These are phyloP conservation scores for Tylopilus sp. DNA, from an alignment of 768 basidiomycete species.

Conservation along the genomic window DNA sequence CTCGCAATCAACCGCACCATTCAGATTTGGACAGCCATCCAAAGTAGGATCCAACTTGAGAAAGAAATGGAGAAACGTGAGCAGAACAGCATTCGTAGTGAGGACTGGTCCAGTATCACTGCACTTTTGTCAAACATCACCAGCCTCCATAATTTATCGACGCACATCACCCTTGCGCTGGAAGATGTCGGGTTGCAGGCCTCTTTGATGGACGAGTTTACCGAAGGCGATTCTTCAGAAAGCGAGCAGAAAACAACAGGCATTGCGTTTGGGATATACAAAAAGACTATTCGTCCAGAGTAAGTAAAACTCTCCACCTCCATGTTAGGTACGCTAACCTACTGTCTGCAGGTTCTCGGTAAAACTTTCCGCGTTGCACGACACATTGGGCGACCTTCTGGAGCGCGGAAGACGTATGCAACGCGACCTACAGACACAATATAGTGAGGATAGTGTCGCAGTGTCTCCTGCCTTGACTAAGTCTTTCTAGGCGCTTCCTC, in stretches of 20 bases:
- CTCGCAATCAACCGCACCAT: conserved; percentile 62
- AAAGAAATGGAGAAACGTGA: conserved; percentile 45
- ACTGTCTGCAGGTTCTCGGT: conserved; percentile 53
- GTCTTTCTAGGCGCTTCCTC: conserved; percentile 58
- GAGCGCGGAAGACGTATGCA: conserved; percentile 52
- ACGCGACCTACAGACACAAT: conserved; percentile 45
- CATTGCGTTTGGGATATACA: conserved; percentile 33
- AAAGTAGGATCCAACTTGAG: conserved; percentile 52
- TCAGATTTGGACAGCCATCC: conserved; percentile 53
- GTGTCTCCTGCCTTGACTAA: conserved; percentile 7
- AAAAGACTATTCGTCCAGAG: conserved; percentile 67
- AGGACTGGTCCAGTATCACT: conserved; percentile 59
- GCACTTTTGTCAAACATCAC: conserved; percentile 50
- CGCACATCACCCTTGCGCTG: conserved; percentile 52
- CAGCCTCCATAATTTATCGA: conserved; percentile 49
- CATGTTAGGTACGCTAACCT: not conserved
- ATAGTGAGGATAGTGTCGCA: conserved; percentile 39
- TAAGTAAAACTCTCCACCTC: conserved; percentile 29
- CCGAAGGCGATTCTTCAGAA: conserved; percentile 18
- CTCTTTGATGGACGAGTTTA: conserved; percentile 20
- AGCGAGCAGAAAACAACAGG: conserved; percentile 13
- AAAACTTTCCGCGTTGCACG: conserved; percentile 48
- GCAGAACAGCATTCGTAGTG: conserved; percentile 10
- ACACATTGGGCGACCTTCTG: conserved; percentile 41
- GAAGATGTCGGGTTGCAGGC: conserved; percentile 26